phyloP scores from a whole-genome alignment of 352 stramenopile species.

The Phytophthora macrochlamydospora region DNA sequence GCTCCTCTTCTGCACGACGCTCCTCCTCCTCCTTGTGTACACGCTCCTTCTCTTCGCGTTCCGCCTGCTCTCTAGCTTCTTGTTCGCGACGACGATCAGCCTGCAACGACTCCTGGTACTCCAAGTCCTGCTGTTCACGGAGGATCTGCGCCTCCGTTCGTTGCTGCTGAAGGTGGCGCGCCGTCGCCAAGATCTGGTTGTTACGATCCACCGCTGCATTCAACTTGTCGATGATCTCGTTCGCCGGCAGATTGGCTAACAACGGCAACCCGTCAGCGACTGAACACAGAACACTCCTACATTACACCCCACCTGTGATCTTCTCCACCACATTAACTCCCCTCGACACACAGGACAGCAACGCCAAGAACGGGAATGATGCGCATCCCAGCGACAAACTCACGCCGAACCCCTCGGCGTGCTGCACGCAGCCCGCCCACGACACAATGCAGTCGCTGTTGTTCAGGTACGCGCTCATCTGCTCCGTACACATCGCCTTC shows the following conservation, averaged over 20 bases:
- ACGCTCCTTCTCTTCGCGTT: conserved; percentile 47
- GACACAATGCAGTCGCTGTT: conserved; percentile 84
- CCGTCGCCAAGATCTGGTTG: conserved; percentile 73
- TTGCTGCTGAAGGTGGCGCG: conserved; percentile 74
- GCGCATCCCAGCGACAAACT: conserved; percentile 85
- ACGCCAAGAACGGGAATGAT: conserved; percentile 78
- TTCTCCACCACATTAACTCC: conserved; percentile 87
- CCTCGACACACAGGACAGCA: conserved; percentile 80
- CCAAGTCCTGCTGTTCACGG: conserved; percentile 92
- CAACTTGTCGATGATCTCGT: conserved; percentile 65
- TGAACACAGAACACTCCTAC: background rate
- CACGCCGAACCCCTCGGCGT: conserved; percentile 80
- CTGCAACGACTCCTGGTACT: conserved; percentile 93
- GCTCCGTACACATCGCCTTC: conserved; percentile 69
- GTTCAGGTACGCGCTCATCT: conserved; percentile 75
- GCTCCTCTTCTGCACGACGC: conserved; percentile 31
- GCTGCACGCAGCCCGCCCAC: conserved; percentile 83
- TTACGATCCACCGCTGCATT: conserved; percentile 69
- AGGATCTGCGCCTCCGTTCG: conserved; percentile 86
- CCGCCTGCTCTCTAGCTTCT: conserved; percentile 48
- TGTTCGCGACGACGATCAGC: conserved; percentile 88
- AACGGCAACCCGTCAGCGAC: conserved; percentile 9
- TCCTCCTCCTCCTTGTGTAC: conserved; percentile 48
- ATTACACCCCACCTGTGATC: conserved; percentile 57
- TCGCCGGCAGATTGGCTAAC: conserved; percentile 62